These are phyloP conservation scores for Meyerozyma athensensis DNA, from an alignment of 1,139 yeast species.

Conservation along the genomic window DNA sequence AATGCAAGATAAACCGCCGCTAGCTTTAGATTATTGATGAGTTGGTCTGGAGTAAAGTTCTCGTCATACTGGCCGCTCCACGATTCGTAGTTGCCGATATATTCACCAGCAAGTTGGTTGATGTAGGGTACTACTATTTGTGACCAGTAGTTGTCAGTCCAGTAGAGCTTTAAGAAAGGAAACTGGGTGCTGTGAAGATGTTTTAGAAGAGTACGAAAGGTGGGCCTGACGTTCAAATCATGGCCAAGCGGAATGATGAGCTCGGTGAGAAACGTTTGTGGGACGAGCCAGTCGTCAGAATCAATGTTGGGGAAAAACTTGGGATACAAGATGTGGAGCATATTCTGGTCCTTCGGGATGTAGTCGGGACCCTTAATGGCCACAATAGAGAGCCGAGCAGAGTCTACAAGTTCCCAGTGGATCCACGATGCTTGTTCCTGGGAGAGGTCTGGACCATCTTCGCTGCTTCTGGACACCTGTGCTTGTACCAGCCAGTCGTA, in stretches of 20 bases:
- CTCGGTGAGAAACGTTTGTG: slow-evolving; percentile 17
- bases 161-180: slow-evolving; percentile 22
- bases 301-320: slow-evolving; percentile 43
- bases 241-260: slow-evolving; percentile 11
- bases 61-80: slow-evolving; percentile 15
- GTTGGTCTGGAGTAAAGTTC: slow-evolving; percentile 8
- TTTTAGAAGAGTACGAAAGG: not conserved
- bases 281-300: slow-evolving; percentile 40
- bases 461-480: not conserved
- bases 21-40: slow-evolving; percentile 20
- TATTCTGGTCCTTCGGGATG: slow-evolving; percentile 37
- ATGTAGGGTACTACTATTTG: slow-evolving; percentile 27
- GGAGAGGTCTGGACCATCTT: slow-evolving; percentile 7
- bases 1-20: slow-evolving; percentile 23
- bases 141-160: slow-evolving; percentile 25
- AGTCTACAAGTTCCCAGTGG: slow-evolving; percentile 31
- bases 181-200: not conserved
- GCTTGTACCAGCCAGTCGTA: slow-evolving; percentile 9
- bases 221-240: slow-evolving; percentile 2
- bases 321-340: slow-evolving; percentile 45
- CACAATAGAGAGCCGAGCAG: slow-evolving; percentile 37
- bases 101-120: slow-evolving; percentile 28
- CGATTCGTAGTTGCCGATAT: slow-evolving; percentile 19
- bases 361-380: slow-evolving; percentile 42
- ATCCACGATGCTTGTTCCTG: slow-evolving; percentile 28